Evolutionary conservation across 192 early-diverging fungal genomes (phyloP).

Genomic region (Rhizophlyctis rosea): DNA sequence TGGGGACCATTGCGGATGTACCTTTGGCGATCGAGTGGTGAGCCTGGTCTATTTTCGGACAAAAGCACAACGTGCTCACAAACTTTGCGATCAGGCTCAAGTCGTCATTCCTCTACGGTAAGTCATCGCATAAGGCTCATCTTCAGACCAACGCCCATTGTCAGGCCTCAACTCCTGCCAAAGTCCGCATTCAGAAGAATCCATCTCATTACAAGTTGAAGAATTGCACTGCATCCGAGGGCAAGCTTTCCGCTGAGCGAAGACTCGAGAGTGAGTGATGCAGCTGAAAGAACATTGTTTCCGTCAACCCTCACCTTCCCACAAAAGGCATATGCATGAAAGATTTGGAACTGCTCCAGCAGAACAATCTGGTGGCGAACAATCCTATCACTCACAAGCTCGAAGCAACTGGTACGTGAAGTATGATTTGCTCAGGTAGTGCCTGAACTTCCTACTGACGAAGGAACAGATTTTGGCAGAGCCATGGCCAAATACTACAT

Average conservation of each 20-base stretch:
- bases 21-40: constrained; percentile 45
- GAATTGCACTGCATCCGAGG: constrained; percentile 17
- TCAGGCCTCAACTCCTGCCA: neutral
- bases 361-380: constrained; percentile 20
- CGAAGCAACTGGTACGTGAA: constrained; percentile 30
- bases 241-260: constrained; percentile 21
- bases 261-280: constrained; percentile 32
- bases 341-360: constrained; percentile 38
- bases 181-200: constrained; percentile 51
- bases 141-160: neutral
- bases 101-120: constrained; percentile 55
- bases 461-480: constrained; percentile 37
- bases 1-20: constrained; percentile 36
- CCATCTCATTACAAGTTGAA: constrained; percentile 44
- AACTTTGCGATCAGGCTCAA: constrained; percentile 49
- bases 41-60: no score
- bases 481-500: constrained; percentile 48
- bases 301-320: neutral
- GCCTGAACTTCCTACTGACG: no score
- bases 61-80: no score
- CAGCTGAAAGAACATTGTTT: no score
- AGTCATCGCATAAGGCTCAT: neutral
- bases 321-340: constrained; percentile 36
- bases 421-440: neutral
- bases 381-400: constrained; percentile 19